phyloP scores from a whole-genome alignment of 1,284 basidiomycete species.

The Moesziomyces aphidis region DNA sequence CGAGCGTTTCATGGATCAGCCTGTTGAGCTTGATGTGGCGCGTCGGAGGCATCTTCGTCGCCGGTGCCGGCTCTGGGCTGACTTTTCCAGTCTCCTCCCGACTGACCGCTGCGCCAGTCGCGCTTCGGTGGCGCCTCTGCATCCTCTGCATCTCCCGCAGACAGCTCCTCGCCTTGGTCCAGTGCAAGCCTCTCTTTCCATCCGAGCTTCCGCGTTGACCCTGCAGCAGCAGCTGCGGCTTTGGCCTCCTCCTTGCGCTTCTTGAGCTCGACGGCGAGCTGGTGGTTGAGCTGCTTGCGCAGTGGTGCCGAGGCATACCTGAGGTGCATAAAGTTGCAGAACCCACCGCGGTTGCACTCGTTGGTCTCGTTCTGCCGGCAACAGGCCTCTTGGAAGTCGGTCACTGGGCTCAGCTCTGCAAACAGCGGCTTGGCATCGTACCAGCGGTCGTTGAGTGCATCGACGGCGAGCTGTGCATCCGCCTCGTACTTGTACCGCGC shows the following conservation, averaged over 20 bases:
- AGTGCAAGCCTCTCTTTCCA: conserved; percentile 47
- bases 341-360: conserved; percentile 74
- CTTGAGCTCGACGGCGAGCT: conserved; percentile 58
- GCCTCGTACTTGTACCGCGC: conserved; percentile 98
- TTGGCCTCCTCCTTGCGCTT: conserved; percentile 39
- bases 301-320: conserved; percentile 49
- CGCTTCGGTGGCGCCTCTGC: conserved; percentile 6
- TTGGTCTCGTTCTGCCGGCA: conserved; percentile 84
- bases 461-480: conserved; percentile 92
- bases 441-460: conserved; percentile 94
- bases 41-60: too few species aligned
- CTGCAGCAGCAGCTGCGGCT: conserved; percentile 10
- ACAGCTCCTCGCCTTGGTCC: conserved; percentile 20
- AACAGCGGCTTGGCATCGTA: conserved; percentile 97
- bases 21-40: not conserved
- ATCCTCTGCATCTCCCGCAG: not conserved
- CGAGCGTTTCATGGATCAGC: not conserved
- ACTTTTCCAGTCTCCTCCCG: conserved; percentile 36
- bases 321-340: conserved; percentile 99
- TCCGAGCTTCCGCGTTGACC: conserved; percentile 25
- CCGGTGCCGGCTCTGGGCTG: conserved; percentile 13
- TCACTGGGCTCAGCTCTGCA: conserved; percentile 97
- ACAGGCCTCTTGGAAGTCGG: conserved; percentile 98
- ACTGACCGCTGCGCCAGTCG: conserved; percentile 29
- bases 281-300: conserved; percentile 57